phyloP scores from a whole-genome alignment of 306 rosid genomes.

The Prinsepia uniflora region DNA sequence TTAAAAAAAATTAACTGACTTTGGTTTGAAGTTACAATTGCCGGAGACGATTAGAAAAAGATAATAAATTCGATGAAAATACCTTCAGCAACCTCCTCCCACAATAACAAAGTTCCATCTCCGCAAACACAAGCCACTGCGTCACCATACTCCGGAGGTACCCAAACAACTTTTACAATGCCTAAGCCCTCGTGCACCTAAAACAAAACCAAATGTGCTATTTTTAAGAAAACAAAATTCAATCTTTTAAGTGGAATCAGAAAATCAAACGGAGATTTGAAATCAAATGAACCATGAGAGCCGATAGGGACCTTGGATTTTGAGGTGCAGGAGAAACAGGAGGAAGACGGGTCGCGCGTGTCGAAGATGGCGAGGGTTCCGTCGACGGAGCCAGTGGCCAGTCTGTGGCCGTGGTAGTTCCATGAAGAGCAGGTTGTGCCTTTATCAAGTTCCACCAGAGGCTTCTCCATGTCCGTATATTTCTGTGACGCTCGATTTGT shows the following conservation, averaged over 20 bases:
- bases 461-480: constrained; percentile 51
- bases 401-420: constrained; percentile 57
- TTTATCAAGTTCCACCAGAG: constrained; percentile 53
- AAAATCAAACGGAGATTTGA: not conserved
- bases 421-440: constrained; percentile 73
- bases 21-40: not conserved
- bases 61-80: constrained; percentile 1
- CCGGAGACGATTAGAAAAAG: not conserved
- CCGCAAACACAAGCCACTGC: constrained; percentile 67
- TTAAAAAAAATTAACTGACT: not conserved
- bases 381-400: constrained; percentile 64
- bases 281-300: not conserved
- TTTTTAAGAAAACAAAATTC: not conserved
- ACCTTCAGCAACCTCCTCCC: constrained; percentile 87
- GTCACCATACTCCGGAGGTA: constrained; percentile 81
- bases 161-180: constrained; percentile 67
- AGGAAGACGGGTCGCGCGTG: constrained; percentile 49
- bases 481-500: not conserved
- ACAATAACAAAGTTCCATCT: constrained; percentile 63
- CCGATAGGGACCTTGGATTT: constrained; percentile 49
- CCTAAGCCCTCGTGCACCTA: constrained; percentile 54
- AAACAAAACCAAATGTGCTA: not conserved
- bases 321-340: constrained; percentile 51
- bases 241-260: not conserved
- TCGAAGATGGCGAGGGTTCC: constrained; percentile 75